These are phyloP conservation scores for Kazachstania bromeliacearum DNA, from an alignment of 805 yeast genomes.

Conservation along the genomic window DNA sequence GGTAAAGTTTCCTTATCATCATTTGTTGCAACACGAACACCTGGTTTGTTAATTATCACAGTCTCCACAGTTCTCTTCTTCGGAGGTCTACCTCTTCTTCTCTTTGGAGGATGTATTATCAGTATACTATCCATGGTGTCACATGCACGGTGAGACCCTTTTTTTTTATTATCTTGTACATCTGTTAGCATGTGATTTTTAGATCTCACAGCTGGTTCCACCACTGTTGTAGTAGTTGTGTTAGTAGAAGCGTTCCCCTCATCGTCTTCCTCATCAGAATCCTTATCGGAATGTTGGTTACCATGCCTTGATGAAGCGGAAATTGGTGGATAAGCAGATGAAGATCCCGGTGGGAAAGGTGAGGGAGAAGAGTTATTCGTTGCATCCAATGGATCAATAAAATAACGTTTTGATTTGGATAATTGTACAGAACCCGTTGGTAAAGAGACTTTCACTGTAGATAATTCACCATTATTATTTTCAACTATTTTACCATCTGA, in stretches of 20 bases:
- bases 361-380: not conserved
- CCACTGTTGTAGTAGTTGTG: too few species aligned
- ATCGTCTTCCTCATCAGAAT: slow-evolving; percentile 1
- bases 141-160: too few species aligned
- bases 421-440: slow-evolving; percentile 23
- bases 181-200: too few species aligned
- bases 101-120: slow-evolving; percentile 9
- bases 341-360: not conserved
- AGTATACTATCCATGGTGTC: not conserved
- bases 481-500: slow-evolving; percentile 2
- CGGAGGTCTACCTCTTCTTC: slow-evolving; percentile 30
- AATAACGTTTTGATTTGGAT: slow-evolving; percentile 27
- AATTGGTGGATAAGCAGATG: not conserved
- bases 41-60: slow-evolving; percentile 11
- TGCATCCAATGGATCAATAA: slow-evolving; percentile 19
- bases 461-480: slow-evolving; percentile 3
- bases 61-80: slow-evolving; percentile 26
- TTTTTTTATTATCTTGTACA: too few species aligned
- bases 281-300: not conserved
- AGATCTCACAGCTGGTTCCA: too few species aligned
- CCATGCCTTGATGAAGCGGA: not conserved
- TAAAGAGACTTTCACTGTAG: slow-evolving; percentile 14
- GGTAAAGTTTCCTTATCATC: too few species aligned
- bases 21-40: slow-evolving; percentile 3
- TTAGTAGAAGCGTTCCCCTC: not conserved